These are phyloP conservation scores for Cordyceps militaris DNA, from an alignment of 2,329 filamentous ascomycete genomes.

Conservation along the genomic window DNA sequence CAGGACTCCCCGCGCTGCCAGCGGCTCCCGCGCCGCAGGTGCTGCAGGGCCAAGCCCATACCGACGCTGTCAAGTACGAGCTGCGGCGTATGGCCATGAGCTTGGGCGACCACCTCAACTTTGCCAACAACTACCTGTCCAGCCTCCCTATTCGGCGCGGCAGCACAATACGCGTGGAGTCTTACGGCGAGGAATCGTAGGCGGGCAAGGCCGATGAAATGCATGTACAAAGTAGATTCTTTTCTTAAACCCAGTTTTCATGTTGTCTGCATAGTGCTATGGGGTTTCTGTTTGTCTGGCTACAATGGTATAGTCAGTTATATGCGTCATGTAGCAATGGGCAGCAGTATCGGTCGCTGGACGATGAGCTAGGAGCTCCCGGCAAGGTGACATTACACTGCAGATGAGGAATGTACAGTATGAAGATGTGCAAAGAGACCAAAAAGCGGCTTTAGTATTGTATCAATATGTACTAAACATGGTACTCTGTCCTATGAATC, in stretches of 20 bases:
- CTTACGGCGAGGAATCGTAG: conserved; percentile 16
- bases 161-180: conserved; percentile 25
- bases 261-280: no score
- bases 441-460: not conserved
- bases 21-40: conserved; percentile 42
- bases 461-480: not conserved
- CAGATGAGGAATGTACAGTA: not conserved
- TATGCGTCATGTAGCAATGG: not conserved
- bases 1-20: conserved; percentile 31
- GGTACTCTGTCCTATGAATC: not conserved
- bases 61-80: conserved; percentile 44
- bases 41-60: conserved; percentile 47
- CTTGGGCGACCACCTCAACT: conserved; percentile 40
- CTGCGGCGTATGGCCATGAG: conserved; percentile 44
- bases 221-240: not conserved
- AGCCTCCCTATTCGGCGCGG: conserved; percentile 31
- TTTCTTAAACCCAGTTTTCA: no score
- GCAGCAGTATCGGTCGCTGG: not conserved
- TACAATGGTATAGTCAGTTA: not conserved
- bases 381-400: not conserved
- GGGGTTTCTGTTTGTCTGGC: not conserved
- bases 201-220: not conserved
- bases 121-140: conserved; percentile 38
- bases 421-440: not conserved
- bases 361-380: not conserved